Evolutionary conservation across 345 rosid species (phyloP).

Genomic region (Pelargonium nanum): DNA sequence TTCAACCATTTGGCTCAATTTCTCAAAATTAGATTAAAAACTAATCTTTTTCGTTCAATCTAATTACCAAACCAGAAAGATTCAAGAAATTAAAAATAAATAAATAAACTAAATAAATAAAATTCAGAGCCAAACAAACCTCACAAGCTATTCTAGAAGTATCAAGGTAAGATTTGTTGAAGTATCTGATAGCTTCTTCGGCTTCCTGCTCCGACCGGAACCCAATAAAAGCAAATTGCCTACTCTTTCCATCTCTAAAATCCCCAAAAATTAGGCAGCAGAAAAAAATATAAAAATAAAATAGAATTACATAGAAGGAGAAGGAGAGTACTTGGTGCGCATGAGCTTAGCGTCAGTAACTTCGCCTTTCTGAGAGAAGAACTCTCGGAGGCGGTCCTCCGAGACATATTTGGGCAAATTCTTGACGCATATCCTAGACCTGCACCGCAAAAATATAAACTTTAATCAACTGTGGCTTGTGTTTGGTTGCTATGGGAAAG

Average conservation of each 20-base stretch:
- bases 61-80: not conserved
- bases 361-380: slow-evolving; percentile 75
- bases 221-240: slow-evolving; percentile 83
- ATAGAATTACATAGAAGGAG: not conserved
- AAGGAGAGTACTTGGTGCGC: slow-evolving; percentile 47
- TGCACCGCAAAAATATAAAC: slow-evolving; percentile 8
- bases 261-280: not conserved
- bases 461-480: not conserved
- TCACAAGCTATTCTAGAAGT: slow-evolving; percentile 61
- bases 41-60: not conserved
- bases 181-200: slow-evolving; percentile 64
- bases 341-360: slow-evolving; percentile 66
- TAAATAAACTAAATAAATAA: not conserved
- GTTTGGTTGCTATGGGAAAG: not conserved
- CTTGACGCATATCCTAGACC: slow-evolving; percentile 88
- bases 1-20: not conserved
- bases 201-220: slow-evolving; percentile 68
- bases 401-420: slow-evolving; percentile 55
- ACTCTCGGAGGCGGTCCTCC: slow-evolving; percentile 56
- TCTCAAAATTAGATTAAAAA: no score
- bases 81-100: not conserved
- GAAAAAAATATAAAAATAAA: slow-evolving; percentile 1
- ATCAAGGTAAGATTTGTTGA: slow-evolving; percentile 57
- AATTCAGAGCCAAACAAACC: slow-evolving; percentile 28
- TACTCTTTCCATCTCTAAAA: slow-evolving; percentile 68